Conservation (phyloP, 495 filamentous ascomycete genomes). For the Endocarpon pusillum region DNA sequence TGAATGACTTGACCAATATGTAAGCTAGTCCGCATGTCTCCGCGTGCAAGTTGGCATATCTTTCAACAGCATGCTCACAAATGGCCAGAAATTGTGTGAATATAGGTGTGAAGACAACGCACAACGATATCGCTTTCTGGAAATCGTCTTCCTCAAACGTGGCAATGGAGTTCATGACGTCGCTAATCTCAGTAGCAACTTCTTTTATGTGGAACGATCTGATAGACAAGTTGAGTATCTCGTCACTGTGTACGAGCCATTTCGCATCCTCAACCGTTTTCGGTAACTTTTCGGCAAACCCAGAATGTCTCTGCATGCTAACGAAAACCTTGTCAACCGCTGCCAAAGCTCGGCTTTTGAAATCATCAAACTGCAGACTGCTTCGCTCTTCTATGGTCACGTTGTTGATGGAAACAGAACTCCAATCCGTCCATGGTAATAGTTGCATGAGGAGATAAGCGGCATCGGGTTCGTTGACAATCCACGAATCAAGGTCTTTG, state of each 20-base stretch:
- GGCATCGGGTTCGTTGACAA: constrained; percentile 9
- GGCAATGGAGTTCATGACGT: constrained; percentile 29
- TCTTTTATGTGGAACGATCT: constrained; percentile 39
- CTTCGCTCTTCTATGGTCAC: too few relatives aligned
- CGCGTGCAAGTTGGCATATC: constrained; percentile 41
- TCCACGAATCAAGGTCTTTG: neutral
- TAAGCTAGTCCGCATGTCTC: constrained; percentile 57
- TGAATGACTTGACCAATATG: constrained; percentile 56
- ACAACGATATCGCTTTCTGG: constrained; percentile 36
- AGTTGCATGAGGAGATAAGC: constrained; percentile 10
- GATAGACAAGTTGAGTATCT: constrained; percentile 34
- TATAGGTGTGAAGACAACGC: constrained; percentile 54
- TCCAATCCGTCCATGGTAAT: constrained; percentile 6
- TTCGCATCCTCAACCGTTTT: constrained; percentile 36
- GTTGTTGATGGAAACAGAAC: neutral
- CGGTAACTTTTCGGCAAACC: constrained; percentile 25
- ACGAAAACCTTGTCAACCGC: constrained; percentile 49
- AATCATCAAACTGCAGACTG: neutral
- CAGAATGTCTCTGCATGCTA: constrained; percentile 53
- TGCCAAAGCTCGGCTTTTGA: constrained; percentile 12
- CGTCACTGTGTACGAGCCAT: constrained; percentile 47
- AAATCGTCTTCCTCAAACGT: constrained; percentile 23
- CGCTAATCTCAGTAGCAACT: constrained; percentile 33
- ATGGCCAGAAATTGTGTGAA: constrained; percentile 52
- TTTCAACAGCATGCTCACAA: constrained; percentile 31